These are phyloP conservation scores for Debaryomyces tyrocola DNA, from an alignment of 805 yeast genomes.

Conservation along the genomic window DNA sequence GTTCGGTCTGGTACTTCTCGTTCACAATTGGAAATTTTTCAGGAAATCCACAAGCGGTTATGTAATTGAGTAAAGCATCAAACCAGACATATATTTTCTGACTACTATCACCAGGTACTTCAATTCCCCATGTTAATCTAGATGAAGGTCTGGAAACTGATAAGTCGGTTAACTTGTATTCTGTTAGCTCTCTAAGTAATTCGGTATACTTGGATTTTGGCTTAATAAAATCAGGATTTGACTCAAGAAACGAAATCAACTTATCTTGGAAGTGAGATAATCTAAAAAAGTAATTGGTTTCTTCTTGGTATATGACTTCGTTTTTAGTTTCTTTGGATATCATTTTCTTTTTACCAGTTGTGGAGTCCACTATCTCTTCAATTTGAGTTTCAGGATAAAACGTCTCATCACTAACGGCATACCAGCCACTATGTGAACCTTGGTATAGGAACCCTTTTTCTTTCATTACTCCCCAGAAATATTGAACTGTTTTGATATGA, in stretches of 20 bases:
- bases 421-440: conserved; percentile 92
- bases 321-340: conserved; percentile 69
- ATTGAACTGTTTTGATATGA: conserved; percentile 63
- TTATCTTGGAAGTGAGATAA: conserved; percentile 58
- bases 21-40: conserved; percentile 6
- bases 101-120: conserved; percentile 74
- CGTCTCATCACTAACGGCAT: conserved; percentile 90
- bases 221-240: conserved; percentile 58
- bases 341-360: conserved; percentile 32
- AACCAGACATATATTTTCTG: conserved; percentile 96
- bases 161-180: conserved; percentile 55
- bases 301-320: conserved; percentile 73
- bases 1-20: conserved; percentile 4
- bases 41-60: conserved; percentile 67
- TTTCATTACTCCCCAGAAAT: conserved; percentile 66
- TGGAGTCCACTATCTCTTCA: conserved; percentile 27
- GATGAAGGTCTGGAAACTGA: conserved; percentile 84
- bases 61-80: conserved; percentile 86
- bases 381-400: conserved; percentile 86
- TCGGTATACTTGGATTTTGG: conserved; percentile 60
- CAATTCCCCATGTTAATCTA: conserved; percentile 85
- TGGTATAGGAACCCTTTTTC: conserved; percentile 70
- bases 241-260: conserved; percentile 50
- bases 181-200: conserved; percentile 58
- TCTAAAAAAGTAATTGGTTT: conserved; percentile 84